Percentiles rank a stretch among this genome's conserved stretches.
Evolutionary conservation across 2,329 filamentous ascomycete genomes (phyloP).

Genomic region (Scedosporium dehoogii): DNA sequence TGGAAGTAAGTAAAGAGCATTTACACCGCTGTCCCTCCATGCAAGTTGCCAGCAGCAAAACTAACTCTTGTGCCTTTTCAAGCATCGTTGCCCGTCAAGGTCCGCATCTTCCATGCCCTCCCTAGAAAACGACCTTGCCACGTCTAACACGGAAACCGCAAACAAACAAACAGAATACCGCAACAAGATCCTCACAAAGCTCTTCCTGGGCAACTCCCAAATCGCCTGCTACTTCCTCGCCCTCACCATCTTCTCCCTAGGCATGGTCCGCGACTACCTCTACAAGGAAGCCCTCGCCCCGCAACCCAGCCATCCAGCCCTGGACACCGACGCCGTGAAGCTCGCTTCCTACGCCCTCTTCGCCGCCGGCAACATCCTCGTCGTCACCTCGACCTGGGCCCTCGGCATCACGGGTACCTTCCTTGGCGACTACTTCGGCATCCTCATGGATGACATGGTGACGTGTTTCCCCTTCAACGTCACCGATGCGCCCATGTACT

Average conservation of each 20-base stretch:
- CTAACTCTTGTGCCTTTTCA: slow-evolving; percentile 21
- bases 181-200: slow-evolving; percentile 77
- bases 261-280: slow-evolving; percentile 76
- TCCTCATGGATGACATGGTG: slow-evolving; percentile 90
- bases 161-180: slow-evolving; percentile 61
- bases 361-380: slow-evolving; percentile 68
- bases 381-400: slow-evolving; percentile 81
- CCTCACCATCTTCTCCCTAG: slow-evolving; percentile 79
- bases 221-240: slow-evolving; percentile 86
- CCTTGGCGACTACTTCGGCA: slow-evolving; percentile 96
- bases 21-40: not conserved
- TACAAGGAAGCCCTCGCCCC: slow-evolving; percentile 76
- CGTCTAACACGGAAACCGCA: slow-evolving; percentile 10
- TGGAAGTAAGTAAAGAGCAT: slow-evolving; percentile 70
- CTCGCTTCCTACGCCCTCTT: slow-evolving; percentile 64
- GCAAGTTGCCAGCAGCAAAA: slow-evolving; percentile 9
- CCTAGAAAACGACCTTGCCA: slow-evolving; percentile 9
- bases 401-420: slow-evolving; percentile 94
- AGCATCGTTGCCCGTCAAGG: slow-evolving; percentile 79
- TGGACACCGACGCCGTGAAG: slow-evolving; percentile 49
- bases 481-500: slow-evolving; percentile 89
- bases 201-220: slow-evolving; percentile 69
- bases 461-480: slow-evolving; percentile 95
- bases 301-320: slow-evolving; percentile 64
- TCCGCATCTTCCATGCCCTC: slow-evolving; percentile 24